These are phyloP conservation scores for Periconia sp. DNA, from an alignment of 2,329 filamentous ascomycete genomes.

Conservation along the genomic window DNA sequence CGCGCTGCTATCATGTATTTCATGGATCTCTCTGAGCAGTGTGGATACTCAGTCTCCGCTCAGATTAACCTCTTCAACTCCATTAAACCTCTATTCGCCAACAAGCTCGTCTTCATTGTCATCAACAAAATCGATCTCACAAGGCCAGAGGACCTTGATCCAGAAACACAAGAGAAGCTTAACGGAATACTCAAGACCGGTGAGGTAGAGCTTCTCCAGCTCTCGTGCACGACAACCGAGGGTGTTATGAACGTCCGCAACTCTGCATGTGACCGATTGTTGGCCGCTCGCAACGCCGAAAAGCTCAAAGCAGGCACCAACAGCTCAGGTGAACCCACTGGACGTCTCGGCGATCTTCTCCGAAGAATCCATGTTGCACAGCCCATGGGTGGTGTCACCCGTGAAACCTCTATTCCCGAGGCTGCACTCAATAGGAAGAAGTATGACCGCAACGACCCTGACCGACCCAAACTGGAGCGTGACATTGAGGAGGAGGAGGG, in stretches of 20 bases:
- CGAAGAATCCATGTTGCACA: slow-evolving; percentile 95
- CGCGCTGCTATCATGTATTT: slow-evolving; percentile 95
- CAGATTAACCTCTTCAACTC: slow-evolving; percentile 95
- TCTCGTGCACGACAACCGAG: slow-evolving; percentile 93
- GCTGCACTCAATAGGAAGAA: slow-evolving; percentile 78
- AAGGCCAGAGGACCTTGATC: slow-evolving; percentile 81
- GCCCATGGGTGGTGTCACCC: slow-evolving; percentile 76
- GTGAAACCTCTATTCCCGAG: slow-evolving; percentile 87
- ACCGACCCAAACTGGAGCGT: slow-evolving; percentile 75
- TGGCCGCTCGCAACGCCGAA: slow-evolving; percentile 90
- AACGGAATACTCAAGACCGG: slow-evolving; percentile 79
- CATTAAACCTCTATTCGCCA: slow-evolving; percentile 94
- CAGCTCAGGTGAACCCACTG: slow-evolving; percentile 71
- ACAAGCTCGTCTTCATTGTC: slow-evolving; percentile 95
- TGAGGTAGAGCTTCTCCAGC: slow-evolving; percentile 88
- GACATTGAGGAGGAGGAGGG: slow-evolving; percentile 92
- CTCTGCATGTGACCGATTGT: slow-evolving; percentile 85
- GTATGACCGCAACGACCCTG: slow-evolving; percentile 88
- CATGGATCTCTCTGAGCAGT: slow-evolving; percentile 97
- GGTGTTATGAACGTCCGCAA: slow-evolving; percentile 96
- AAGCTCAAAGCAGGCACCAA: slow-evolving; percentile 91
- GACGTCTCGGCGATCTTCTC: slow-evolving; percentile 86
- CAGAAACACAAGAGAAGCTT: slow-evolving; percentile 74
- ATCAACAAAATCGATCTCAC: slow-evolving; percentile 98
- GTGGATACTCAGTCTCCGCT: slow-evolving; percentile 87